Base-by-base conservation (phyloP, 2,329 filamentous ascomycete species). In the Phyllachora maydis region DNA sequence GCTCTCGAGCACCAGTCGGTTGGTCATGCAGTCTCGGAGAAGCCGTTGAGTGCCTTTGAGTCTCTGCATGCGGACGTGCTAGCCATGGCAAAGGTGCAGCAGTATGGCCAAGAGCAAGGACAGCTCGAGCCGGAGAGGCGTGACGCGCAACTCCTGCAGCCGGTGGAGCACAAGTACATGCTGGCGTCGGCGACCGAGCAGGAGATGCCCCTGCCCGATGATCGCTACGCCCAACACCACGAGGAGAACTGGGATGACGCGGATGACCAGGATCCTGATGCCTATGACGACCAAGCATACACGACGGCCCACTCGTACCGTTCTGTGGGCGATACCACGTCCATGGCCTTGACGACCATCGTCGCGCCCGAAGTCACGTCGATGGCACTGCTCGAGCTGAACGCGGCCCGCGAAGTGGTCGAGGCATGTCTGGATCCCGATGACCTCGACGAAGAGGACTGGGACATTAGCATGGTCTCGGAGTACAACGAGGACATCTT, bases 401-500 rank as follows among this genome's bases (percentile, higher is more conserved):
- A 74, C 9, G 46, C 55, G 11, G 63, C 64, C 3, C 71, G 63
- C 37, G 41, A 58, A 5, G 59, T 71, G 30, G 77, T 91, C 9
- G 66, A 79, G 34, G 49, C 53, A 15, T 68, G 63, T 14, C 61
- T 65, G 14, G 69, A 67, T 1, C 45, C 53, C 4, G 77, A 88
- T 28, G 82, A 92, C 28, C 56, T 82, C 21, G 77, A 91, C 31
- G 85, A 93, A 33, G 85, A 95, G 42, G 57, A 64, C 24, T 91
- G 76, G 69, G 88, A 95, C 42, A 81, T 85, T 16, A 92, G 78
- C 43, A 95, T 98, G 88, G 88, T 95, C 23, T 77, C 83, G 8
- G 85, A 95, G 43, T 98, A 98, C 40, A 75, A 76, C 22, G 81
- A 92, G 10, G 88, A 98, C 39, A 95, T 98, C 36, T 93, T 95